Base-by-base conservation (phyloP, 1,139 yeast species). In the Sugiyamaella sp. region DNA sequence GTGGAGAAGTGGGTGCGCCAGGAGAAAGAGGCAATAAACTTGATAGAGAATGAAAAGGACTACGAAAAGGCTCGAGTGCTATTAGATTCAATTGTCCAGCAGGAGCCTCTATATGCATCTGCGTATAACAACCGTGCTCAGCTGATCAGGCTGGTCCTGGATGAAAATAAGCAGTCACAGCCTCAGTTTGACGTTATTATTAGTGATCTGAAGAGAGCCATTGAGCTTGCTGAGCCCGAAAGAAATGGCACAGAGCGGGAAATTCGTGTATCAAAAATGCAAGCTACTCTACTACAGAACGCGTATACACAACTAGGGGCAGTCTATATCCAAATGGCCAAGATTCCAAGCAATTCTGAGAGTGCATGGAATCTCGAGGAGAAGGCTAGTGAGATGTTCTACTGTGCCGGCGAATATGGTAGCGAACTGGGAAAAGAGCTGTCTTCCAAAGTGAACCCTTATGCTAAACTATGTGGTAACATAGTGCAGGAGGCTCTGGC, bases 61-160 rank as follows among this genome's bases (percentile, higher is more conserved):
- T 51, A 50, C 33, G 46, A 38, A 9, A 32, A 21, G 9, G 67
- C 68, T 0, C n/a, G 57, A 25, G 58, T 35, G 9, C 29, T 64
- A 2, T 55, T 70, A 39, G 49, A 60, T 45, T 50, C 22, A 2
- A 53, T 70, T 24, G 58, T 70, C 12, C 40, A 14, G 3, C 42
- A 45, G 24, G 54, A 62, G 19, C 72, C 72, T n/a, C 19, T 49
- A 4, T 67, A 69, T 42, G 71, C 73, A 2, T 63, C 71, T 2
- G 71, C 66, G 3, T 69, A 70, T 58, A 68, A 66, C 57, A 70
- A 70, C 54, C 60, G 70, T 2, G 72, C 72, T 2, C 73, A 69
- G 56, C 47, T 67, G 27, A 48, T 54, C 4, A 60, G 71, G 14
- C 38, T 52, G 5, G 32, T 52, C 6, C 17, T 38, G 21, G 41